A percentile compares a stretch with the other conserved stretches of the same genome.
phyloP scores from a whole-genome alignment of 208 protist species.

The Crithidia acanthocephali region DNA sequence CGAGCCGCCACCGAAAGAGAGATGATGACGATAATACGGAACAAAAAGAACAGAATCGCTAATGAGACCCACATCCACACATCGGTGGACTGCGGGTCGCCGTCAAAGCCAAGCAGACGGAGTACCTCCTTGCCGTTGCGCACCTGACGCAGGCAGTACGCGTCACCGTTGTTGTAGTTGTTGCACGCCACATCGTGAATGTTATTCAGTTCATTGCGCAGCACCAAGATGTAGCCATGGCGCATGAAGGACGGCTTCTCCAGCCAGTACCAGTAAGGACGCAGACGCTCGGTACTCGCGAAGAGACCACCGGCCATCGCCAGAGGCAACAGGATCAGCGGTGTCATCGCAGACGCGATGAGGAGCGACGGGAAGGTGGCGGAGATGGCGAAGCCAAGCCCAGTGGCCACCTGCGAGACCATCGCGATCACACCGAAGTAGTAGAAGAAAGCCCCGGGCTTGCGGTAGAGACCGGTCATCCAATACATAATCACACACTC shows the following conservation, averaged over 20 bases:
- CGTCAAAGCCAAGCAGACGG: conserved; percentile 55
- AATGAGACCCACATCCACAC: conserved; percentile 74
- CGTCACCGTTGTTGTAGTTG: conserved; percentile 36
- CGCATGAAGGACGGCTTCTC: conserved; percentile 80
- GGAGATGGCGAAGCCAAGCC: conserved; percentile 64
- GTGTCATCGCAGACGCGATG: conserved; percentile 50
- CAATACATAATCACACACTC: conserved; percentile 71
- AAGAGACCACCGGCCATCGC: conserved; percentile 65
- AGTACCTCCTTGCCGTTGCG: conserved; percentile 60
- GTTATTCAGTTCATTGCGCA: conserved; percentile 69
- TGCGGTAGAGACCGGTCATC: conserved; percentile 48
- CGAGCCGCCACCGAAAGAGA: conserved; percentile 36
- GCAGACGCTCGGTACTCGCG: conserved; percentile 63
- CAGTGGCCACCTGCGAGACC: conserved; percentile 53
- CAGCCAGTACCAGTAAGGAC: conserved; percentile 84
- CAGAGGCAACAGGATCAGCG: conserved; percentile 70
- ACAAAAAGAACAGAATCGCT: conserved; percentile 59
- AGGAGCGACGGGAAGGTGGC: conserved; percentile 39
- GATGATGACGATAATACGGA: conserved; percentile 33
- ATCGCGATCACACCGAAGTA: conserved; percentile 56
- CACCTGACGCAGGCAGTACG: conserved; percentile 55
- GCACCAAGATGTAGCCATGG: conserved; percentile 64
- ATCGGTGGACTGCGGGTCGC: conserved; percentile 44
- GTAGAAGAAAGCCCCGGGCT: conserved; percentile 60
- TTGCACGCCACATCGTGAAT: conserved; percentile 63